Evolutionary conservation across 371 early-diverging fungal species (phyloP).

Genomic region (Mucor racemosus): DNA sequence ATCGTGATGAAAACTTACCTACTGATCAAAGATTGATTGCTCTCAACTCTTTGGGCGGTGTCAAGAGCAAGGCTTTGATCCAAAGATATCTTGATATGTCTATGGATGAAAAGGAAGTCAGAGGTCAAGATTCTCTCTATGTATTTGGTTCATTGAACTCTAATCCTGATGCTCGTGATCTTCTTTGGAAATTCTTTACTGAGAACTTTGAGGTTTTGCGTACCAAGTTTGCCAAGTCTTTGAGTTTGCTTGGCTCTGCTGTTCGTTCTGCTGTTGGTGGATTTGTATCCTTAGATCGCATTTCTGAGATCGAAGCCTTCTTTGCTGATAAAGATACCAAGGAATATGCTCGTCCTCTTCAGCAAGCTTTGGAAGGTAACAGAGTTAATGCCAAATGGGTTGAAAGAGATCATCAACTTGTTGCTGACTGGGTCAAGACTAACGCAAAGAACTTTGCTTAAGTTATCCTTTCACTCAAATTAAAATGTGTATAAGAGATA

Average conservation of each 20-base stretch:
- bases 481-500: background rate
- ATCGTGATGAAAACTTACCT: slow-evolving; percentile 64
- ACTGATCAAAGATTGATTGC: slow-evolving; percentile 83
- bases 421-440: slow-evolving; percentile 69
- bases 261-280: slow-evolving; percentile 73
- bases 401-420: slow-evolving; percentile 70
- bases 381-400: slow-evolving; percentile 81
- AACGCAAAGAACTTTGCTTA: slow-evolving; percentile 32
- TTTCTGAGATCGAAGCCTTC: slow-evolving; percentile 73
- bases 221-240: slow-evolving; percentile 71
- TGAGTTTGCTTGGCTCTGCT: slow-evolving; percentile 78
- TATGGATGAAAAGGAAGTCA: slow-evolving; percentile 71
- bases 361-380: slow-evolving; percentile 89
- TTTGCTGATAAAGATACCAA: slow-evolving; percentile 80
- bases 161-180: slow-evolving; percentile 66
- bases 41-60: slow-evolving; percentile 76
- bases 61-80: slow-evolving; percentile 63
- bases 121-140: slow-evolving; percentile 84
- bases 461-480: background rate
- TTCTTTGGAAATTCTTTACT: slow-evolving; percentile 82
- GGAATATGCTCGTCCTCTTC: slow-evolving; percentile 71
- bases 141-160: slow-evolving; percentile 60
- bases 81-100: slow-evolving; percentile 66
- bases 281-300: slow-evolving; percentile 67
- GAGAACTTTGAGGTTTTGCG: slow-evolving; percentile 71